Evolutionary conservation across 441 rosid genomes (phyloP), one percentile per base, ranked within the genome.

Genomic region (Brassica balearica): DNA sequence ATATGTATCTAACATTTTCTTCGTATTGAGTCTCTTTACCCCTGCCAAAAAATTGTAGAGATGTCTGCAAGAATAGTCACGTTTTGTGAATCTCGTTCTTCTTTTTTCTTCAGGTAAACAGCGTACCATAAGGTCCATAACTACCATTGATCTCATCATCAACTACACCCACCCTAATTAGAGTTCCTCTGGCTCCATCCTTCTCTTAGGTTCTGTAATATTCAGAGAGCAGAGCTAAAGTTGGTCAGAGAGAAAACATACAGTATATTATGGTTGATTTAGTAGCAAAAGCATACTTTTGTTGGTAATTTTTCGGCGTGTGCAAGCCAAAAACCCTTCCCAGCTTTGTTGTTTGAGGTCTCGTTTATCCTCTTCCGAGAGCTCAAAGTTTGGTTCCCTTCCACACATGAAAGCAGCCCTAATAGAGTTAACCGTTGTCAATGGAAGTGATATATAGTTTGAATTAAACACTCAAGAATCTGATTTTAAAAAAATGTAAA

Each of bases 371-470:
- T 85, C 94, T 78, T 90, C 94, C 0, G 93, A 67, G 25, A 95
- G 92, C 83, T 88, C 95, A 51, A 91, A 87, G 86, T 95, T 95
- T 41, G 99, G 99, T 69, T 95, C 99, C 75, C 99, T 89, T 70
- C 98, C 98, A 63, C 99, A 93, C 99, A 93, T 95, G 88, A 88
- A 95, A 32, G 99, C 99, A 73, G 99, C 98, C 84, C 99, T 95
- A 67, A 4, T 34, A 62, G 51, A 71, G 46, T 32, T 74, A 61
- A 59, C 58, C 67, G 62, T 60, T 59, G 34, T 59, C 25, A 69
- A 63, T 61, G 60, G 65, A 11, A 51, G 4, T 74, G 19, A 41
- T 74, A 34, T 20, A 38, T 69, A 36, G 25, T 70, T 23, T 63
- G 62, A 46, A 20, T 17, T 7, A 38, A 38, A 7, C 36, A 27